Evolutionary conservation across 257 asterid genomes (phyloP), one percentile per base, ranked within the genome.

Genomic region (Solanum megistacrolobum): DNA sequence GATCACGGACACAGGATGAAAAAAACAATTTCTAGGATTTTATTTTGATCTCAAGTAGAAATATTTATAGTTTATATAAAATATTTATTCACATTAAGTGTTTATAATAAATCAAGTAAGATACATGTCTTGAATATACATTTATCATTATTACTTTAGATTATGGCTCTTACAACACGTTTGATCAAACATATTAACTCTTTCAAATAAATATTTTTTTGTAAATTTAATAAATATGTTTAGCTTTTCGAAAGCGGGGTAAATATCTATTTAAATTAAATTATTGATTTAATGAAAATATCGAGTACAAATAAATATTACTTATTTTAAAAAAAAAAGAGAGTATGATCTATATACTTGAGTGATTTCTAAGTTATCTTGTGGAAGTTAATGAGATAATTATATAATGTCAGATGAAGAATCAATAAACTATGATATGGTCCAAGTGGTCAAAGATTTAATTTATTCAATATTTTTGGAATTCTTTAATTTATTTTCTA

Each of bases 291-390:
- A 21, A 5, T 20, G 6, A 9, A 72, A 74, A 74, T 3, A 74
- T 35, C 9, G 1, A 12, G 3, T 23, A 9, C 31, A 3, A 4
- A 6, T 75, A 38, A 75, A 75, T 75, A 52, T 52, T 13, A 13
- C 21, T 48, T 46, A 14, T 48, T 5, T 12, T 35, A 0, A 35
- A 35, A 35, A 35, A 35, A 2, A 5, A 48, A 11, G 12, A 7
- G 4, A 23, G 31, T 14, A 38, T n/a, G 23, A 78, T 46, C 5
- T 52, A 6, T 52, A 6, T 16, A 81, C 3, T 29, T 29, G 21
- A 81, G 85, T 81, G 68, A 13, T 46, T 81, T 48, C 27, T 27
- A 81, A 81, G 85, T 81, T 81, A 81, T 81, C 10, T 81, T 27
- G 35, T 79, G 85, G 27, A 79, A 43, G 66, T 27, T 78, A 81